phyloP scores from a whole-genome alignment of 2,329 filamentous ascomycete genomes.

The Cercospora berteroae region DNA sequence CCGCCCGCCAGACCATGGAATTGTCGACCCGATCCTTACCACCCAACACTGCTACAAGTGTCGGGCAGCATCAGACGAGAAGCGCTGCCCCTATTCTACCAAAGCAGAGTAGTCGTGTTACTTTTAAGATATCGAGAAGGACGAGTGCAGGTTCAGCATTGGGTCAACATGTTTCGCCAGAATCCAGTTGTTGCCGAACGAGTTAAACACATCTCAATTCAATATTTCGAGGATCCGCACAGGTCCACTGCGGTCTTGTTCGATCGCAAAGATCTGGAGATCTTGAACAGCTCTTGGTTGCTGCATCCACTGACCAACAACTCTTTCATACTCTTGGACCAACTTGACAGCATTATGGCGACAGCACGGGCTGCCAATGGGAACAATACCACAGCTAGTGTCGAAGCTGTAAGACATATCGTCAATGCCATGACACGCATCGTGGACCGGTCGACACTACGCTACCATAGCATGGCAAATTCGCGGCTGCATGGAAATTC shows the following conservation, averaged over 20 bases:
- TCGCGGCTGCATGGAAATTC: constrained; percentile 20
- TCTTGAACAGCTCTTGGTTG: constrained; percentile 16
- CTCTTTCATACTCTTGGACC: constrained; percentile 8
- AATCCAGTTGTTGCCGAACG: constrained; percentile 10
- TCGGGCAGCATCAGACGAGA: constrained; percentile 16
- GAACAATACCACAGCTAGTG: neutral
- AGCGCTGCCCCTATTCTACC: constrained; percentile 15
- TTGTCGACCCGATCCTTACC: constrained; percentile 18
- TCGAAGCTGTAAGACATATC: constrained; percentile 4
- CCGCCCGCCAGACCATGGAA: constrained; percentile 16
- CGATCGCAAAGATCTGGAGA: constrained; percentile 4
- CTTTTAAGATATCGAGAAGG: constrained; percentile 21
- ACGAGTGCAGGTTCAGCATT: constrained; percentile 16
- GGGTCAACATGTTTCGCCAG: constrained; percentile 10
- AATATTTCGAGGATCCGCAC: constrained; percentile 20
- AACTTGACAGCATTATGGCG: constrained; percentile 5
- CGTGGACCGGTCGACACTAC: constrained; percentile 7
- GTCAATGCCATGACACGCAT: constrained; percentile 13
- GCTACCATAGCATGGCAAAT: constrained; percentile 22
- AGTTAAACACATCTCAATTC: constrained; percentile 17
- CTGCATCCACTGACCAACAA: constrained; percentile 12
- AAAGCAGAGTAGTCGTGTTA: constrained; percentile 14
- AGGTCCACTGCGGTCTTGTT: constrained; percentile 19
- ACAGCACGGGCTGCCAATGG: neutral
- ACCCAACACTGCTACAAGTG: constrained; percentile 19